These are phyloP conservation scores for Yamadazyma phyllophila DNA, from an alignment of 805 yeast species.

Conservation along the genomic window DNA sequence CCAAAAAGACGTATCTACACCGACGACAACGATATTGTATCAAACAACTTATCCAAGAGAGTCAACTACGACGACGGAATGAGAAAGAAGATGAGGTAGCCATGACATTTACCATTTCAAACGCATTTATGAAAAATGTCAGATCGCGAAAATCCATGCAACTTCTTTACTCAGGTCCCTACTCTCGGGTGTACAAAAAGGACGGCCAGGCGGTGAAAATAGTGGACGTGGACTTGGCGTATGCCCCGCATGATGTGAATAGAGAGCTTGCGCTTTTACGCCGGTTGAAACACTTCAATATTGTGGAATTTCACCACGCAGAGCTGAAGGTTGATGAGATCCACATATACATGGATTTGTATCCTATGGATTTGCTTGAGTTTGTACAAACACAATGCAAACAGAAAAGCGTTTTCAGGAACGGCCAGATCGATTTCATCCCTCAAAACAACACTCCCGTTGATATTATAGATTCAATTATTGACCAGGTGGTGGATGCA, in stretches of 20 bases:
- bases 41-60: slow-evolving; percentile 18
- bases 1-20: slow-evolving; percentile 85
- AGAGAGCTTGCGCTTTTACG: slow-evolving; percentile 30
- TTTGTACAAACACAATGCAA: slow-evolving; percentile 21
- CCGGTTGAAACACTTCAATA: slow-evolving; percentile 15
- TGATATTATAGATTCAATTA: slow-evolving; percentile 14
- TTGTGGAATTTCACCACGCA: slow-evolving; percentile 21
- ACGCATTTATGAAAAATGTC: not conserved
- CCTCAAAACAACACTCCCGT: slow-evolving; percentile 15
- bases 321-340: slow-evolving; percentile 30
- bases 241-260: slow-evolving; percentile 36
- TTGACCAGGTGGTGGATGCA: slow-evolving; percentile 21
- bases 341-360: slow-evolving; percentile 31
- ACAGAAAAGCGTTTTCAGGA: slow-evolving; percentile 22
- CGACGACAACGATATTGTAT: slow-evolving; percentile 76
- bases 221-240: slow-evolving; percentile 35
- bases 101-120: too few species aligned
- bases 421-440: slow-evolving; percentile 11
- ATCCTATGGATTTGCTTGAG: slow-evolving; percentile 24
- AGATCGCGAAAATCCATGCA: slow-evolving; percentile 5
- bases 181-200: slow-evolving; percentile 30
- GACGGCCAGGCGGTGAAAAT: slow-evolving; percentile 30
- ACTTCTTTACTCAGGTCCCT: slow-evolving; percentile 32
- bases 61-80: slow-evolving; percentile 19
- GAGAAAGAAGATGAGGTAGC: slow-evolving; percentile 20